Base-by-base conservation (phyloP, 306 rosid species). In the Casuarina equisetifolia region DNA sequence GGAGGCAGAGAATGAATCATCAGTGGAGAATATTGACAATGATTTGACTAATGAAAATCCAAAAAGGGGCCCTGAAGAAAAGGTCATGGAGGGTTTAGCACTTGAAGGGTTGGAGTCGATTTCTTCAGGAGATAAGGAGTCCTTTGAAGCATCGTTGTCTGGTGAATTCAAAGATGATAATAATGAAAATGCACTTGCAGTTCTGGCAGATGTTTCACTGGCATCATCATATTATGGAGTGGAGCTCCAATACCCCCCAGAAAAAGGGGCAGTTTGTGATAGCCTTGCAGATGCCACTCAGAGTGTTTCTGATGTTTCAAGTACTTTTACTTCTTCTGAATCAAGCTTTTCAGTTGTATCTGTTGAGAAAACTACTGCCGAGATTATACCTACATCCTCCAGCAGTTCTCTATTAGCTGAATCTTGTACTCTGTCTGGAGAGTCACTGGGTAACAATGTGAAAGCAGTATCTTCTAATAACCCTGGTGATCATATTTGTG, bases 41-140 rank as follows among this genome's bases (percentile, higher is more conserved):
- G 73, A 72, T 78, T 35, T 61, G 44, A 69, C 72, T 13, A 75
- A 71, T 63, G 86, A 74, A 84, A 78, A 69, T 72, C 63, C 84
- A 17, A 74, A 74, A 72, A 73, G 61, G 40, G 36, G 66, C 69
- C 73, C 76, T 58, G 82, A 82, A 63, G 88, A 86, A 73, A 66
- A 61, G 84, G 70, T 72, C 61, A 59, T 49, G 53, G 55, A 74
- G 74, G 74, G 67, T 11, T 79, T 78, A 39, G 19, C 72, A 5
- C 71, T 80, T 32, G 43, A 74, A 54, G 70, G 74, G 61, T 61
- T 69, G 77, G 79, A 82, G 50, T 69, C 66, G 76, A 70, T 44
- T 64, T 74, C 83, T 79, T 51, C 67, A 13, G 69, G 64, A 54
- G 83, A 78, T 43, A 48, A 79, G 68, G 91, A 85, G 61, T 70